A percentile compares a stretch with the other conserved stretches of the same genome.
These are phyloP conservation scores for Metschnikowia proteae DNA, from an alignment of 805 yeast genomes.

Conservation along the genomic window DNA sequence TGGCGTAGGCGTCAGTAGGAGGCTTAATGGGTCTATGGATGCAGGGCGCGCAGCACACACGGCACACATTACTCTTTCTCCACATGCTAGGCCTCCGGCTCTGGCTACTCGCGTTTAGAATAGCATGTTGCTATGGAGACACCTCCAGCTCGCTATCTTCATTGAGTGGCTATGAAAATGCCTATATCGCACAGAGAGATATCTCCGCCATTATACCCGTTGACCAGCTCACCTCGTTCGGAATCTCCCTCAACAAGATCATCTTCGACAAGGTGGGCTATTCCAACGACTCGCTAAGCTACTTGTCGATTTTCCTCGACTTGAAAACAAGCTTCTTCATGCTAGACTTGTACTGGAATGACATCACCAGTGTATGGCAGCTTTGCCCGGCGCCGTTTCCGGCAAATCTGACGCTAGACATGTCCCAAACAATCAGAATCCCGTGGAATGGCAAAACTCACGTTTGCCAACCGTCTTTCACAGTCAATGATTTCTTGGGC, in stretches of 20 bases:
- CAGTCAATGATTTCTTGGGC: constrained; percentile 23
- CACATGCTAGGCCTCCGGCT: background rate
- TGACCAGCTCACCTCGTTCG: constrained; percentile 31
- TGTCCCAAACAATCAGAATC: constrained; percentile 12
- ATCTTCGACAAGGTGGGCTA: constrained; percentile 33
- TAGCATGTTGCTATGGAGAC: background rate
- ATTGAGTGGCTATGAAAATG: constrained; percentile 15
- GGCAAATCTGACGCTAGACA: constrained; percentile 21
- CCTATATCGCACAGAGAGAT: constrained; percentile 35
- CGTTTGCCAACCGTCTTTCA: constrained; percentile 28
- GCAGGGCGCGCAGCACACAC: background rate
- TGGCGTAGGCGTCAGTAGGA: too few relatives aligned
- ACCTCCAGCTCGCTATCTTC: background rate
- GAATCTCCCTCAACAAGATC: constrained; percentile 28
- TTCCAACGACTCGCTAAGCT: constrained; percentile 8
- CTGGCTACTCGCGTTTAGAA: background rate
- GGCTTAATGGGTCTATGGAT: too few relatives aligned
- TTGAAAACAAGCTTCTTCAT: constrained; percentile 14
- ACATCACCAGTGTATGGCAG: constrained; percentile 44
- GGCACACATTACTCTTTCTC: background rate
- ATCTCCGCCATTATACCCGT: constrained; percentile 27
- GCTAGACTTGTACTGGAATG: constrained; percentile 54
- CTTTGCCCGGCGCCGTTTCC: constrained; percentile 49
- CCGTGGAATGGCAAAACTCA: constrained; percentile 27
- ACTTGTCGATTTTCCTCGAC: constrained; percentile 13